A percentile compares a stretch with the other conserved stretches of the same genome.
phyloP scores from a whole-genome alignment of 768 basidiomycete genomes.

The Pleurotus ostreatus region DNA sequence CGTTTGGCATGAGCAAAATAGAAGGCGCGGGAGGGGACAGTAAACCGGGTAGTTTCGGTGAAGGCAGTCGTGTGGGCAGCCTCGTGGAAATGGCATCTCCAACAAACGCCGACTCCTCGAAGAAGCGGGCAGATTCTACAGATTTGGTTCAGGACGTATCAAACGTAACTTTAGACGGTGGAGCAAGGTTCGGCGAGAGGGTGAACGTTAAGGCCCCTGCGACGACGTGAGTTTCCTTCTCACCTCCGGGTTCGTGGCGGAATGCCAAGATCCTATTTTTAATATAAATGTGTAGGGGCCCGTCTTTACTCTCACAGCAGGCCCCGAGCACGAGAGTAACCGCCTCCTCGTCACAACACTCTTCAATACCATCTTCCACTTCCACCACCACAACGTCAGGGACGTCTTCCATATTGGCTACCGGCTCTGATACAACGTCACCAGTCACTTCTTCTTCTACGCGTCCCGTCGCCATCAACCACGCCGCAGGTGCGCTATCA shows the following conservation, averaged over 20 bases:
- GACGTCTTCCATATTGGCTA: background rate
- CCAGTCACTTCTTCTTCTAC: background rate
- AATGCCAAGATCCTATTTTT: constrained; percentile 11
- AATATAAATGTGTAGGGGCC: constrained; percentile 31
- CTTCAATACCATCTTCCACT: too few relatives aligned
- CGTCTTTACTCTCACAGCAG: constrained; percentile 73
- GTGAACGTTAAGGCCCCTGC: constrained; percentile 11
- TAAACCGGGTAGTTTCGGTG: constrained; percentile 14
- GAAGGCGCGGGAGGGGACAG: constrained; percentile 40
- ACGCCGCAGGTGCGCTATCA: background rate
- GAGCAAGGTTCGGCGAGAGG: constrained; percentile 24
- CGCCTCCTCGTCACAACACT: background rate
- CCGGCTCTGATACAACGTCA: constrained; percentile 1
- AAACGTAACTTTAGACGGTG: constrained; percentile 34
- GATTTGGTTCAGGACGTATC: constrained; percentile 35
- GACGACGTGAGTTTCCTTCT: constrained; percentile 4
- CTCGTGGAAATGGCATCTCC: constrained; percentile 18
- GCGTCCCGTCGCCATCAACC: background rate
- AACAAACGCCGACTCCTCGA: constrained; percentile 13
- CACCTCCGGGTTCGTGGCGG: background rate
- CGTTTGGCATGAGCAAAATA: constrained; percentile 92
- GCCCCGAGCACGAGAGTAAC: constrained; percentile 31
- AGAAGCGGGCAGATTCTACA: constrained; percentile 20
- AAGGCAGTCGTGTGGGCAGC: background rate
- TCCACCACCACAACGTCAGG: constrained; percentile 10